Conservation (phyloP, 2,329 filamentous ascomycete species). For the Pseudopyrenochaeta lycopersici region DNA sequence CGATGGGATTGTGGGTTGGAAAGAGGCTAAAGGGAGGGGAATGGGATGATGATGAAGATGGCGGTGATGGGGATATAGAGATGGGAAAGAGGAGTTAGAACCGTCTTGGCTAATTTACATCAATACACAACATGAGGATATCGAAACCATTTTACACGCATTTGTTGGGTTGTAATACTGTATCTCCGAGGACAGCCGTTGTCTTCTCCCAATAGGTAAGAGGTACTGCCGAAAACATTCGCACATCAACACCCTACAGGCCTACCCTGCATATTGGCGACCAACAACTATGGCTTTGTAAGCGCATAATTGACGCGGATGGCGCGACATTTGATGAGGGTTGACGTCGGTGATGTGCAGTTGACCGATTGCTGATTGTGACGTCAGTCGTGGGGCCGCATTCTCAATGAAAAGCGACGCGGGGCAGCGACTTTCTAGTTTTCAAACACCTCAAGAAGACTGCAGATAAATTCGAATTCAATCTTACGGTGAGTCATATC, state of each 20-base stretch:
- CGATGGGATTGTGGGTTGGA: constrained; percentile 76
- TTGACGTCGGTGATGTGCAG: constrained; percentile 36
- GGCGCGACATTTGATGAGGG: constrained; percentile 14
- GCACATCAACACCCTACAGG: neutral
- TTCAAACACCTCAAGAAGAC: neutral
- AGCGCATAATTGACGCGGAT: constrained; percentile 13
- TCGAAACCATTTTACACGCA: too few species aligned
- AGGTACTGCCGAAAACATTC: neutral
- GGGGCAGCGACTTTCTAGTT: constrained; percentile 7
- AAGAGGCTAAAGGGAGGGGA: constrained; percentile 63
- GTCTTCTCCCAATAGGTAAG: neutral
- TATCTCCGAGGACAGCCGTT: neutral
- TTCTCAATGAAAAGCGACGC: constrained; percentile 13
- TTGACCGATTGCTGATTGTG: constrained; percentile 31
- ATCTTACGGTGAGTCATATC: neutral
- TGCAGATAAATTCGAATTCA: neutral
- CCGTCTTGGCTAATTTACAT: neutral
- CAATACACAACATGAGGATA: neutral
- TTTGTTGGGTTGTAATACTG: neutral
- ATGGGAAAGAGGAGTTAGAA: constrained; percentile 73
- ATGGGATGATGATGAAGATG: constrained; percentile 50
- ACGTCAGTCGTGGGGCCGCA: constrained; percentile 38
- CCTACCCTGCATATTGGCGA: neutral
- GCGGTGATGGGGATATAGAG: constrained; percentile 66
- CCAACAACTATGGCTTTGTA: constrained; percentile 7